A percentile compares a stretch with the other conserved stretches of the same genome.
Conservation (phyloP, 1,284 basidiomycete species). For the Schizophyllum amplum region DNA sequence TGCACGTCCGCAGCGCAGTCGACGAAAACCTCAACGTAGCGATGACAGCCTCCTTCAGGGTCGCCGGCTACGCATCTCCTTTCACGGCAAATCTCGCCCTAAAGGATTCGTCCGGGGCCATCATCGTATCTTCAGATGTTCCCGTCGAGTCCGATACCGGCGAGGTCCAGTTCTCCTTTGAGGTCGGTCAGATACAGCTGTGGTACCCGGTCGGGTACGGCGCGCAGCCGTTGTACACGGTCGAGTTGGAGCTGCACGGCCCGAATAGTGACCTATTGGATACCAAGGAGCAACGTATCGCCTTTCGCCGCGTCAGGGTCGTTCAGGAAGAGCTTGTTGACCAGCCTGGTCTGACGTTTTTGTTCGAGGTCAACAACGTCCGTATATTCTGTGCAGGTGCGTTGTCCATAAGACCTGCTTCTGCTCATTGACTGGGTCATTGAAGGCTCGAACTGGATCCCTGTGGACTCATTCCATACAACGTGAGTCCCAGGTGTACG, state of each 20-base stretch:
- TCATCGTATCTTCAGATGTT: conserved; percentile 29
- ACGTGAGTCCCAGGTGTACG: no score
- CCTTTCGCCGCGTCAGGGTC: conserved; percentile 67
- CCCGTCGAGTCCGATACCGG: conserved; percentile 29
- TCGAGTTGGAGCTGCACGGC: conserved; percentile 44
- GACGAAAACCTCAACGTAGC: conserved; percentile 43
- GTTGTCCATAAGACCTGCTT: no score
- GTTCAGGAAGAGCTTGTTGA: conserved; percentile 73
- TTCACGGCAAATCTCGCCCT: conserved; percentile 29
- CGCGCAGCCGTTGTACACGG: conserved; percentile 65
- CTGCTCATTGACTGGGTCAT: no score
- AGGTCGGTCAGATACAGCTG: conserved; percentile 48
- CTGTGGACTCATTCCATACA: conserved; percentile 82
- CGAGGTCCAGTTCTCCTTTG: conserved; percentile 42
- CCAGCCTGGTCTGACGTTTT: conserved; percentile 70
- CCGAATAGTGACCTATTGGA: conserved; percentile 40
- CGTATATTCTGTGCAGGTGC: conserved; percentile 78
- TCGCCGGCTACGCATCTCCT: background rate
- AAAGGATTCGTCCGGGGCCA: conserved; percentile 37
- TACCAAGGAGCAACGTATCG: conserved; percentile 48
- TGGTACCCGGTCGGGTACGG: conserved; percentile 88
- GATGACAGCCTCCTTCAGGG: conserved; percentile 27
- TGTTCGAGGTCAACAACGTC: conserved; percentile 85
- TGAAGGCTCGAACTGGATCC: conserved; percentile 94
- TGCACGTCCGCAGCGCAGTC: conserved; percentile 51